These are phyloP conservation scores for Alisma plantagoaquatica DNA, from an alignment of 106 monocot genomes.

Conservation along the genomic window DNA sequence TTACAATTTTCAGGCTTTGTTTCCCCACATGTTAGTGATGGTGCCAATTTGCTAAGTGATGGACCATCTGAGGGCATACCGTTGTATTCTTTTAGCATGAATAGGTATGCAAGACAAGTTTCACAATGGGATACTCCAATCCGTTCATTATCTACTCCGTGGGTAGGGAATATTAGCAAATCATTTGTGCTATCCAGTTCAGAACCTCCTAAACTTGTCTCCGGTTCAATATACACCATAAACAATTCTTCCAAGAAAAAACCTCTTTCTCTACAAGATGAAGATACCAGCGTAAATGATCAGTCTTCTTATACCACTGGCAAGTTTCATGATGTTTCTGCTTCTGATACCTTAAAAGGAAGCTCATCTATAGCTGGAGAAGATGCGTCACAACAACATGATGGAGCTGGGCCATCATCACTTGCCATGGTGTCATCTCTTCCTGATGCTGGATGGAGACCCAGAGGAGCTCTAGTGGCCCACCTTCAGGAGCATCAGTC, in stretches of 20 bases:
- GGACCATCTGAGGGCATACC: constrained; percentile 81
- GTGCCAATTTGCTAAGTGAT: constrained; percentile 69
- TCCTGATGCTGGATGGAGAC: constrained; percentile 75
- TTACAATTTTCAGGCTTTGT: constrained; percentile 72
- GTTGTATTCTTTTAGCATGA: constrained; percentile 53
- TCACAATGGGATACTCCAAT: constrained; percentile 34
- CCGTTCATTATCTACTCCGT: constrained; percentile 47
- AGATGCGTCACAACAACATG: constrained; percentile 33
- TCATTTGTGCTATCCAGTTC: constrained; percentile 45
- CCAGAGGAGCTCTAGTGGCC: constrained; percentile 82
- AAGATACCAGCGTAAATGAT: constrained; percentile 27
- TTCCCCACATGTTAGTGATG: constrained; percentile 45
- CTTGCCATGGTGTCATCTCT: constrained; percentile 35
- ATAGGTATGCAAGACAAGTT: constrained; percentile 28
- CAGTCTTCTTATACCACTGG: constrained; percentile 40
- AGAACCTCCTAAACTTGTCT: constrained; percentile 62
- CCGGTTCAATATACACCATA: constrained; percentile 64
- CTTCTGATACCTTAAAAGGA: constrained; percentile 48
- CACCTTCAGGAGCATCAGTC: constrained; percentile 91
- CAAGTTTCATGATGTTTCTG: constrained; percentile 60
- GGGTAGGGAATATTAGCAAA: constrained; percentile 37
- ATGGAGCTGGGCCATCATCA: constrained; percentile 36
- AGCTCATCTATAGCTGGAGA: constrained; percentile 51
- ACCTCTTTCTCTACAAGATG: constrained; percentile 17
- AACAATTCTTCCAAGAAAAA: constrained; percentile 30